Percentiles rank a stretch among this genome's conserved stretches.
Conservation (phyloP, 768 basidiomycete genomes). For the Pisolithus marmoratus region DNA sequence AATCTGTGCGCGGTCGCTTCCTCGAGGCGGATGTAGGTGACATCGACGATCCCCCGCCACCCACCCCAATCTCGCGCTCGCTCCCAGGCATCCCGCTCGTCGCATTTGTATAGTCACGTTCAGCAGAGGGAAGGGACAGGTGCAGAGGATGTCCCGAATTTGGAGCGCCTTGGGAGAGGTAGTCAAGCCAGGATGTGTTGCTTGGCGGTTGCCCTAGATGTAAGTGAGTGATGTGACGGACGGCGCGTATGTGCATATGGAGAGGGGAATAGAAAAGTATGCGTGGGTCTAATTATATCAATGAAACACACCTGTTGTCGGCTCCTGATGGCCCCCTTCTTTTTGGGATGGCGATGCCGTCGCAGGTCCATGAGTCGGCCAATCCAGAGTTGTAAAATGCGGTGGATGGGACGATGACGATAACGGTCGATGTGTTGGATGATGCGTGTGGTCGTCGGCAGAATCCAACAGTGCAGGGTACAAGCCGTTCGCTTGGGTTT, state of each 20-base stretch:
- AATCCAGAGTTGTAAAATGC: conserved; percentile 25
- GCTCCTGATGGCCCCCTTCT: conserved; percentile 2
- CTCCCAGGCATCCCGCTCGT: no score
- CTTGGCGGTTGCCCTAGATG: conserved; percentile 17
- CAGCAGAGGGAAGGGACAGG: conserved; percentile 19
- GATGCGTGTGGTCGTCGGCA: conserved; percentile 25
- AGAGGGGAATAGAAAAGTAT: no score
- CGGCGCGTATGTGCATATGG: no score
- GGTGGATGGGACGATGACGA: not conserved
- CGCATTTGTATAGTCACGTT: conserved; percentile 13
- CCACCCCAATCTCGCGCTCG: conserved; percentile 16
- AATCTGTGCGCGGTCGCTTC: conserved; percentile 24
- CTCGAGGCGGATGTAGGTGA: conserved; percentile 14
- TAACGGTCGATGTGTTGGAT: conserved; percentile 13
- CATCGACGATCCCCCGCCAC: conserved; percentile 15
- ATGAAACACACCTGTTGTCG: conserved; percentile 20
- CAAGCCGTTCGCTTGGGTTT: conserved; percentile 15
- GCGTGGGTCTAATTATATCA: not conserved
- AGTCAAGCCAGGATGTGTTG: conserved; percentile 30
- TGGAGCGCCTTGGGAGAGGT: conserved; percentile 23
- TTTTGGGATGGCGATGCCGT: conserved; percentile 2
- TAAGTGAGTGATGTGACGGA: no score
- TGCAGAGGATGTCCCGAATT: conserved; percentile 23
- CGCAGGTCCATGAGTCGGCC: conserved; percentile 29
- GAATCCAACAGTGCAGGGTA: conserved; percentile 23